Conservation (phyloP, 768 basidiomycete species). For the Leccinellum albellum region DNA sequence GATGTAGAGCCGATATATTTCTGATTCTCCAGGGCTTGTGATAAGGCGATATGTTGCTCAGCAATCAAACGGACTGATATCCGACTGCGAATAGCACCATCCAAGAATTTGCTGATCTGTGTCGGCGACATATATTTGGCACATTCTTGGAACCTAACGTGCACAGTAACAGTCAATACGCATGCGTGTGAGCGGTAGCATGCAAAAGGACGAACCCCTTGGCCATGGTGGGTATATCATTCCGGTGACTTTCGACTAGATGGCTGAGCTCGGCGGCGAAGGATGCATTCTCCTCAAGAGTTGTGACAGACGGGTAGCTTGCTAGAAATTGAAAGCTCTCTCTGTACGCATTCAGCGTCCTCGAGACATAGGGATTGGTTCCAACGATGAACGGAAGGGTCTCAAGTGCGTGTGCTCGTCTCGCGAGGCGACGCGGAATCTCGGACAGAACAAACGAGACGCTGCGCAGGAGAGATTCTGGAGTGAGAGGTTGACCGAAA, state of each 20-base stretch:
- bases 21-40: conserved; percentile 55
- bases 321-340: conserved; percentile 69
- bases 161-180: background rate
- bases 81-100: conserved; percentile 80
- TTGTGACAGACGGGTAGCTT: conserved; percentile 60
- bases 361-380: conserved; percentile 82
- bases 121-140: conserved; percentile 76
- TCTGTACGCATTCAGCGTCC: conserved; percentile 62
- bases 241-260: conserved; percentile 72
- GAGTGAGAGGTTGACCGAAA: conserved; percentile 68
- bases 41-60: conserved; percentile 86
- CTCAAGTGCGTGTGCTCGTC: conserved; percentile 70
- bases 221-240: conserved; percentile 88
- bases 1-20: conserved; percentile 28
- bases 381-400: conserved; percentile 83
- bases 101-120: conserved; percentile 77
- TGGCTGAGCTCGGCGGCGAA: conserved; percentile 68
- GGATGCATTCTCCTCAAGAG: conserved; percentile 61
- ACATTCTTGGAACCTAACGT: conserved; percentile 76
- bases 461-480: conserved; percentile 69
- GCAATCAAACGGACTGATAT: conserved; percentile 86
- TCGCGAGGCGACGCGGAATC: conserved; percentile 73
- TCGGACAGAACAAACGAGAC: conserved; percentile 71
- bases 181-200: background rate
- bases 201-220: conserved; percentile 59